phyloP scores from a whole-genome alignment of 805 yeast species.

The Diddensiella caesifluorescens region DNA sequence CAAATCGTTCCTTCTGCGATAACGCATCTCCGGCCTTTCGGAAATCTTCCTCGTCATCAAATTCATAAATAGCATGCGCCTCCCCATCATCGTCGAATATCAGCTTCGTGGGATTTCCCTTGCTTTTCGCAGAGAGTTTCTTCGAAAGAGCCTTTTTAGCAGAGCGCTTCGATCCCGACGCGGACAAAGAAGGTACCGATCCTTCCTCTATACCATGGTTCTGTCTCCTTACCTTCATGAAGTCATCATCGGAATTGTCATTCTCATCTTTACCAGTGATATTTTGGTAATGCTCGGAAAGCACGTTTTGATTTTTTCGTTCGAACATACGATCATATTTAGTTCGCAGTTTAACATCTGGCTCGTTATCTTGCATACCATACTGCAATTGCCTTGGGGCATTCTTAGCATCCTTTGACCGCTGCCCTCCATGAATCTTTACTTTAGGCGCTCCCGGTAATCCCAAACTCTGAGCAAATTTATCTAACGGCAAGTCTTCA shows the following conservation, averaged over 20 bases:
- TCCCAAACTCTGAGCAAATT: slow-evolving; percentile 79
- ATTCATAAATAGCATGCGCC: slow-evolving; percentile 86
- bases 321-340: slow-evolving; percentile 95
- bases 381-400: slow-evolving; percentile 64
- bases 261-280: slow-evolving; percentile 42
- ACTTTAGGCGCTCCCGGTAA: slow-evolving; percentile 95
- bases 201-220: slow-evolving; percentile 67
- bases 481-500: slow-evolving; percentile 71
- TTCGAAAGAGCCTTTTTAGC: slow-evolving; percentile 82
- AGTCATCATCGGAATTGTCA: slow-evolving; percentile 69
- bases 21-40: slow-evolving; percentile 61
- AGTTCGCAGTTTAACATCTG: slow-evolving; percentile 56
- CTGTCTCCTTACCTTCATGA: slow-evolving; percentile 70
- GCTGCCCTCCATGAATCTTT: slow-evolving; percentile 52
- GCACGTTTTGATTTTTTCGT: slow-evolving; percentile 84
- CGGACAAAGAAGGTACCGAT: slow-evolving; percentile 41
- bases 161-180: slow-evolving; percentile 76
- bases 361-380: slow-evolving; percentile 54
- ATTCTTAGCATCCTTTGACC: slow-evolving; percentile 70
- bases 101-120: slow-evolving; percentile 70
- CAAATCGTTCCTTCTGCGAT: slow-evolving; percentile 60
- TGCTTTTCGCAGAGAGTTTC: slow-evolving; percentile 57
- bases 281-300: slow-evolving; percentile 81
- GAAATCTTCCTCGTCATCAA: slow-evolving; percentile 87
- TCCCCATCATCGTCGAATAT: slow-evolving; percentile 91